These are phyloP conservation scores for Phoenix roebelenii DNA, from an alignment of 176 grass and related monocot genomes.

Conservation along the genomic window DNA sequence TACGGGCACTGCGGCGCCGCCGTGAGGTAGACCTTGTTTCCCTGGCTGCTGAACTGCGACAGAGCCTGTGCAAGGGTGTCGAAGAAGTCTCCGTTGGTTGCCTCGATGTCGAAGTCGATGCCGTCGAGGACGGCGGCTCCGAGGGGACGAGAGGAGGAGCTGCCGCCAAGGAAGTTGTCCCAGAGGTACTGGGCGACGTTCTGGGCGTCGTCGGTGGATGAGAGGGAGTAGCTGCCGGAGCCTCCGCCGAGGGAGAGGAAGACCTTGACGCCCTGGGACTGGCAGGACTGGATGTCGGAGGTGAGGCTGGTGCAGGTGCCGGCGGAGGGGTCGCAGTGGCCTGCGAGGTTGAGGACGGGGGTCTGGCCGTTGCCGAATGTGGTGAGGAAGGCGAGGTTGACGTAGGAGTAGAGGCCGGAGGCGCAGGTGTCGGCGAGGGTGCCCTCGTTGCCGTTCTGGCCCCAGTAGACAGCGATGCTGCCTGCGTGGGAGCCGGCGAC, in stretches of 20 bases:
- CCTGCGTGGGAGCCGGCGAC: constrained; percentile 25
- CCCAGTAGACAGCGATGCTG: constrained; percentile 69
- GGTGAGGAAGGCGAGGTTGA: constrained; percentile 42
- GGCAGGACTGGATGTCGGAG: constrained; percentile 43
- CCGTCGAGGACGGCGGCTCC: constrained; percentile 61
- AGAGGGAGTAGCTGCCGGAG: constrained; percentile 26
- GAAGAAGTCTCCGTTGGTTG: constrained; percentile 22
- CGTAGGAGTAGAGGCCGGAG: constrained; percentile 34
- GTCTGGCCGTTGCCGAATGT: constrained; percentile 52
- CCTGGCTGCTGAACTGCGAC: constrained; percentile 12
- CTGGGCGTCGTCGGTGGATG: constrained; percentile 41
- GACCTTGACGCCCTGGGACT: constrained; percentile 33
- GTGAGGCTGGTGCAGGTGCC: constrained; percentile 27
- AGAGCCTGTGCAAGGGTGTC: constrained; percentile 35
- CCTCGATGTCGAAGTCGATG: constrained; percentile 64
- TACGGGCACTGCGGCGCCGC: constrained; percentile 49
- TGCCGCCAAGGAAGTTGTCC: constrained; percentile 51
- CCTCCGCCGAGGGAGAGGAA: constrained; percentile 58
- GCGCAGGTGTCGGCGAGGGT: constrained; percentile 45
- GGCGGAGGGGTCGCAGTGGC: constrained; percentile 29
- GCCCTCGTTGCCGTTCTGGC: constrained; percentile 55
- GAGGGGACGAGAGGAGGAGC: constrained; percentile 24
- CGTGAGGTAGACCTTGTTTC: constrained; percentile 19
- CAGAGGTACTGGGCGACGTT: constrained; percentile 57
- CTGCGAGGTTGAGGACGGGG: constrained; percentile 49